These are phyloP conservation scores for Septoria petroselini DNA, from an alignment of 2,329 filamentous ascomycete species.

Conservation along the genomic window DNA sequence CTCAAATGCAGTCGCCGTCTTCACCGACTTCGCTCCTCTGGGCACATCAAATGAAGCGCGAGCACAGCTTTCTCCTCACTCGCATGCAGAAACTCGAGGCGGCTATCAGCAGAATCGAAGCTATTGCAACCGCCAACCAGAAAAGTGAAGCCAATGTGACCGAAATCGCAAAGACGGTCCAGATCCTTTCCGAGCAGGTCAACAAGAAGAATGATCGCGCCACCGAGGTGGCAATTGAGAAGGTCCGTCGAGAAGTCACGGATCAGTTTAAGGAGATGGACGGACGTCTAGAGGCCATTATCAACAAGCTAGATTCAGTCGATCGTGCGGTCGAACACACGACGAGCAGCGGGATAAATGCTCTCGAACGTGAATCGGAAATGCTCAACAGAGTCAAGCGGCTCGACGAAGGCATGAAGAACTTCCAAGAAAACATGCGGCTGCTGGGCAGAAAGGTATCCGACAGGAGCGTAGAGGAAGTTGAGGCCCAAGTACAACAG, in stretches of 20 bases:
- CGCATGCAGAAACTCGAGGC: constrained; percentile 40
- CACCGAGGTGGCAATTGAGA: constrained; percentile 8
- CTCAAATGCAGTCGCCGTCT: constrained; percentile 19
- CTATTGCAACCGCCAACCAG: constrained; percentile 5
- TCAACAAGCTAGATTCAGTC: constrained; percentile 20
- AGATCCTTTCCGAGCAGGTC: constrained; percentile 11
- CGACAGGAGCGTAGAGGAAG: constrained; percentile 17
- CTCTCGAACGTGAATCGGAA: constrained; percentile 25
- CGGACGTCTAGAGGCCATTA: constrained; percentile 21
- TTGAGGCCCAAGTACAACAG: constrained; percentile 19
- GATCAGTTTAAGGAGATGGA: constrained; percentile 15
- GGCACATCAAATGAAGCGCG: constrained; percentile 42
- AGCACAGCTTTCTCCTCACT: constrained; percentile 38
- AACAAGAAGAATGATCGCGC: constrained; percentile 5
- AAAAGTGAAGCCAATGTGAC: constrained; percentile 15
- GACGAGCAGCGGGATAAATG: constrained; percentile 20
- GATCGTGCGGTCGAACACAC: constrained; percentile 15
- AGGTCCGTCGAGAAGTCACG: constrained; percentile 19
- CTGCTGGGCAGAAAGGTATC: constrained; percentile 22
- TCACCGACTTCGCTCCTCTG: constrained; percentile 39
- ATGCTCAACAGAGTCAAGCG: constrained; percentile 27
- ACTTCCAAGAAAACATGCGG: constrained; percentile 22
- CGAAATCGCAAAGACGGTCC: constrained; percentile 22
- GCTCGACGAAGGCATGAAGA: constrained; percentile 23
- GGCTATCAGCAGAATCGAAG: constrained; percentile 18